Percentiles rank a stretch among this genome's conserved stretches.
Conservation (phyloP, 2,329 filamentous ascomycete genomes). For the Microsporum audouinii region DNA sequence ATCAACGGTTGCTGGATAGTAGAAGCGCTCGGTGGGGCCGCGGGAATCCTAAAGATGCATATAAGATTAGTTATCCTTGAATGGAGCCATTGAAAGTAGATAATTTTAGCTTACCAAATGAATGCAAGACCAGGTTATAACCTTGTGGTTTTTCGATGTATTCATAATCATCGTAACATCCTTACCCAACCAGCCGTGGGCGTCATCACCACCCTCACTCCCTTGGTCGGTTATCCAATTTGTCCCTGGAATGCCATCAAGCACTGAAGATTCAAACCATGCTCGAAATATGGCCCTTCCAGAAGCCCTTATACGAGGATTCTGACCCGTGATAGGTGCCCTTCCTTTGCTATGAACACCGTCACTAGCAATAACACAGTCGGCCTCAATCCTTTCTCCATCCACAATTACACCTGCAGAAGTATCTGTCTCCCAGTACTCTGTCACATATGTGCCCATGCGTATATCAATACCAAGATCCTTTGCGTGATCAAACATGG, state of each 20-base stretch:
- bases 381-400: conserved; percentile 3
- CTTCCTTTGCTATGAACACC: conserved; percentile 6
- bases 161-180: not conserved
- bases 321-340: conserved; percentile 1
- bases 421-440: conserved; percentile 9
- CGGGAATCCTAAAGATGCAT: not conserved
- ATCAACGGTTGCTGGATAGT: not conserved
- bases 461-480: conserved; percentile 2
- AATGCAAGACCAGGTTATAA: not conserved
- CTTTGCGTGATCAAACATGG: conserved; percentile 6
- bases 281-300: not conserved
- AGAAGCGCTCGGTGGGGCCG: not conserved
- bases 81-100: no score
- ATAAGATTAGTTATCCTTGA: not conserved
- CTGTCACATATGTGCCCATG: conserved; percentile 5
- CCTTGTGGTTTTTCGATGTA: not conserved
- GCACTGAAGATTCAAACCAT: not conserved
- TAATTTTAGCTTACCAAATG: not conserved
- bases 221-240: not conserved
- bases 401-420: conserved; percentile 9
- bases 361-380: conserved; percentile 9
- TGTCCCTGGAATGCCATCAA: not conserved
- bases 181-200: not conserved
- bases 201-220: not conserved
- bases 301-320: not conserved